Evolutionary conservation across 225 moss, liverwort and hornwort species (phyloP).

Genomic region (Ulota crispa): DNA sequence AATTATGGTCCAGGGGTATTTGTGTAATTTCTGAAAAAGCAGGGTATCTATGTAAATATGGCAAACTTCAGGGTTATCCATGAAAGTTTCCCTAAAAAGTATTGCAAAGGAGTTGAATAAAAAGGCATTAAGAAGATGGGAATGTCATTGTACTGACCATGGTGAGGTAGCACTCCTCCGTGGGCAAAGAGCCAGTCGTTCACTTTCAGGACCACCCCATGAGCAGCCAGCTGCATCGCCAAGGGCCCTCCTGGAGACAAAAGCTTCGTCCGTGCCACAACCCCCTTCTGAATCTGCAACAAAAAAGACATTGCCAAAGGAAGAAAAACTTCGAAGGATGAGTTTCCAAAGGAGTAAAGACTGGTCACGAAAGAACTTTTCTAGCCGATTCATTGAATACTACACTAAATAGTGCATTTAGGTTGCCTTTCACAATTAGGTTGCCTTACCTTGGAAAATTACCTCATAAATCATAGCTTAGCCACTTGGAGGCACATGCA

Average conservation of each 20-base stretch:
- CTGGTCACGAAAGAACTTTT: not conserved
- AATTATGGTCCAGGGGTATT: too few species aligned
- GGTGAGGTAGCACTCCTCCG: conserved; percentile 95
- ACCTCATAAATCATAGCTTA: too few species aligned
- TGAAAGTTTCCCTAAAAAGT: too few species aligned
- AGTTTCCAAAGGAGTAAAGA: not conserved
- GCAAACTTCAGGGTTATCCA: too few species aligned
- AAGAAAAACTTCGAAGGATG: not conserved
- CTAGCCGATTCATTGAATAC: too few species aligned
- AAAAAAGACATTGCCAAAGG: not conserved
- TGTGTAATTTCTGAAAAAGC: too few species aligned
- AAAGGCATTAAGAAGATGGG: not conserved
- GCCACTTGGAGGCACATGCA: too few species aligned
- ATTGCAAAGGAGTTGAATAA: not conserved
- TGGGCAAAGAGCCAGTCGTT: conserved; percentile 97
- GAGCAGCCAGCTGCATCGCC: conserved; percentile 71
- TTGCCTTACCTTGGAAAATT: too few species aligned
- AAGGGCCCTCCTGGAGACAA: conserved; percentile 83
- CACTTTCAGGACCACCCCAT: conserved; percentile 92
- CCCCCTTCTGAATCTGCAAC: conserved; percentile 66
- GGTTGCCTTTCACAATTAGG: too few species aligned
- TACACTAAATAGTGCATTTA: too few species aligned
- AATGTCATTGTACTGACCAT: conserved; percentile 48
- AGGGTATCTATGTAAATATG: too few species aligned
- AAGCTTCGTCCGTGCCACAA: conserved; percentile 66